Percentiles rank a stretch among this genome's conserved stretches.
These are phyloP conservation scores for Amaranthus cruentus DNA, from an alignment of 148 eudicot species.

Conservation along the genomic window DNA sequence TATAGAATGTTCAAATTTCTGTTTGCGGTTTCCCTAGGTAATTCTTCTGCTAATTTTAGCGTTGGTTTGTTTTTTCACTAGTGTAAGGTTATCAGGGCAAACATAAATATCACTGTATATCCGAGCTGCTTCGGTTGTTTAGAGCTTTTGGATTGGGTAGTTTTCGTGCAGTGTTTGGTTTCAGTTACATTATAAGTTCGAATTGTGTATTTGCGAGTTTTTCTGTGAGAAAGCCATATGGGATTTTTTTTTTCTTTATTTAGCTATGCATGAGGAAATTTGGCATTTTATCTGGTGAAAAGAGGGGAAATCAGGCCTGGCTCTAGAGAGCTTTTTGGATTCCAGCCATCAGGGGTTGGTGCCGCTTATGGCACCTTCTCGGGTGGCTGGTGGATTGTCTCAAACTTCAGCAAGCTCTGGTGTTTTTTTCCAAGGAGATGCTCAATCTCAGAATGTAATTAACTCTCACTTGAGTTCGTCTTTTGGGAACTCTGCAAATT, in stretches of 20 bases:
- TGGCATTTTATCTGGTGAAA: constrained; percentile 4
- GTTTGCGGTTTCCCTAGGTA: constrained; percentile 15
- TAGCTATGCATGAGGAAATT: too few relatives aligned
- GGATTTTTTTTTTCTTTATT: too few relatives aligned
- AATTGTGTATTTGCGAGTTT: not conserved
- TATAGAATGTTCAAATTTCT: not conserved
- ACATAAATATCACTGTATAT: constrained; percentile 23
- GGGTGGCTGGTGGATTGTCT: constrained; percentile 65
- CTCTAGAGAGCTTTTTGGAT: constrained; percentile 56
- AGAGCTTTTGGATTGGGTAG: constrained; percentile 32
- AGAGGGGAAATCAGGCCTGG: constrained; percentile 36
- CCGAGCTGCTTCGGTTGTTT: constrained; percentile 24
- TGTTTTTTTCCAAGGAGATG: constrained; percentile 79
- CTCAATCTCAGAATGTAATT: constrained; percentile 54
- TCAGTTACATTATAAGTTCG: constrained; percentile 3
- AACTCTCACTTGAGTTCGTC: constrained; percentile 73
- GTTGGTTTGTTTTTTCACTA: constrained; percentile 30
- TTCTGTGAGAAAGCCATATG: too few relatives aligned
- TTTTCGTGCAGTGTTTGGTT: constrained; percentile 18
- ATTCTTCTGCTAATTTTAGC: constrained; percentile 28
- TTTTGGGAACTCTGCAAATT: constrained; percentile 66
- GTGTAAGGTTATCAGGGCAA: constrained; percentile 5
- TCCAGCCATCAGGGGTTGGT: constrained; percentile 51
- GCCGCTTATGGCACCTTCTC: constrained; percentile 68
- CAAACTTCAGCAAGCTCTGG: constrained; percentile 90